Percentiles rank a stretch among this genome's conserved stretches.
Evolutionary conservation across 768 basidiomycete species (phyloP).

Genomic region (Russula ochroleuca): DNA sequence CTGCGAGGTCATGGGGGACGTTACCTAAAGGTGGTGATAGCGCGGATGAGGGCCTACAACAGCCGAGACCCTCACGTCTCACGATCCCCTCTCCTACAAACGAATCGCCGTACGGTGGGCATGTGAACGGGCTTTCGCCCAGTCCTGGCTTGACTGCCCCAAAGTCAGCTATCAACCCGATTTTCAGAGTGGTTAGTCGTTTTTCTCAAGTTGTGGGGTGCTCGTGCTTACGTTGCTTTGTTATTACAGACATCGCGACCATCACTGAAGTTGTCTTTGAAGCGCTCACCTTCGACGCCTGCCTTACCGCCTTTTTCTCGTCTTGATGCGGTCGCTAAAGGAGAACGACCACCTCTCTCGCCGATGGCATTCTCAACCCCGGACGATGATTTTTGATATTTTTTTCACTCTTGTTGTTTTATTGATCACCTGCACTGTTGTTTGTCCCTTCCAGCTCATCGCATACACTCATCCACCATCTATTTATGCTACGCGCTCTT

Average conservation of each 20-base stretch:
- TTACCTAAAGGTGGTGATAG: slow-evolving; percentile 28
- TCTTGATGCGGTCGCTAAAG: slow-evolving; percentile 78
- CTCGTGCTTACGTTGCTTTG: slow-evolving; percentile 11
- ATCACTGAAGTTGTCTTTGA: slow-evolving; percentile 33
- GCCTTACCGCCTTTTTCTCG: slow-evolving; percentile 74
- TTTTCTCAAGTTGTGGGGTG: background rate
- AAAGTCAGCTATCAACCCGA: slow-evolving; percentile 74
- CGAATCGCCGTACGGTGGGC: slow-evolving; percentile 39
- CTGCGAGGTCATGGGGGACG: slow-evolving; percentile 42
- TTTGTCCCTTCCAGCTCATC: slow-evolving; percentile 22
- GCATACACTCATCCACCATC: slow-evolving; percentile 25
- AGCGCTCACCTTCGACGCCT: slow-evolving; percentile 40
- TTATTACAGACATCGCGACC: slow-evolving; percentile 52
- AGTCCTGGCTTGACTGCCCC: slow-evolving; percentile 53
- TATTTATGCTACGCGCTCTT: slow-evolving; percentile 24
- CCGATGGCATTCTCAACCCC: slow-evolving; percentile 66
- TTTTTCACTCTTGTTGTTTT: slow-evolving; percentile 22
- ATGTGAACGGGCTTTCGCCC: slow-evolving; percentile 52
- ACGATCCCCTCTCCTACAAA: slow-evolving; percentile 27
- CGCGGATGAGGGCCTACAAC: slow-evolving; percentile 22
- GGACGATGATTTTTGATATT: slow-evolving; percentile 37
- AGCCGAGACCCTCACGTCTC: slow-evolving; percentile 30
- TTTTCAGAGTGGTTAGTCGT: slow-evolving; percentile 82
- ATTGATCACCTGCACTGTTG: slow-evolving; percentile 27
- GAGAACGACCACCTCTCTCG: slow-evolving; percentile 66